phyloP scores from a whole-genome alignment of 345 rosid genomes.

The Balakata baccata region DNA sequence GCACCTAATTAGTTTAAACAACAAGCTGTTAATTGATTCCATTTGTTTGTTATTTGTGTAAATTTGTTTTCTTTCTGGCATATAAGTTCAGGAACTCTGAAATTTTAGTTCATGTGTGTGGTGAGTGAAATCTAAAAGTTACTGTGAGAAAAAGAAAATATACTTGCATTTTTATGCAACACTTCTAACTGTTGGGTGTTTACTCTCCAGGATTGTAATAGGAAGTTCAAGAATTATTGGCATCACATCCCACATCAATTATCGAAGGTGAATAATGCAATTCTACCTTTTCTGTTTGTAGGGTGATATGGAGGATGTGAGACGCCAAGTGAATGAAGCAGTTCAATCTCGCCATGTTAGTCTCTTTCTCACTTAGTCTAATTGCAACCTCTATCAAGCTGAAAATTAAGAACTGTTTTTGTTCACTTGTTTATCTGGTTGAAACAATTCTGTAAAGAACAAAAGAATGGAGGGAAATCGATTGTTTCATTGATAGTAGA shows the following conservation, averaged over 20 bases:
- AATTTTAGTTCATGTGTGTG: too few species aligned
- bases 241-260: not conserved
- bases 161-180: not conserved
- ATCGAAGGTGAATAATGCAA: not conserved
- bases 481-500: too few species aligned
- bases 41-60: not conserved
- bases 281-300: slow-evolving; percentile 27
- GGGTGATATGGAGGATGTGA: slow-evolving; percentile 90
- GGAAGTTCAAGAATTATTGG: not conserved
- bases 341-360: slow-evolving; percentile 73
- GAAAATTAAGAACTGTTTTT: not conserved
- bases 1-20: not conserved
- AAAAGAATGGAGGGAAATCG: too few species aligned
- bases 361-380: slow-evolving; percentile 21
- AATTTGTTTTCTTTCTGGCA: too few species aligned
- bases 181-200: not conserved
- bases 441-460: too few species aligned
- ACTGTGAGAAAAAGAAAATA: not conserved
- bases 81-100: too few species aligned
- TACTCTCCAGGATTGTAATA: not conserved
- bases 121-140: not conserved
- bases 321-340: slow-evolving; percentile 86
- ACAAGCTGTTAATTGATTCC: not conserved
- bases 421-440: slow-evolving; percentile 5
- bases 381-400: not conserved